Evolutionary conservation across 2,329 filamentous ascomycete species (phyloP), one percentile per base, ranked within the genome.

Genomic region (Ceratocystis harringtonii): DNA sequence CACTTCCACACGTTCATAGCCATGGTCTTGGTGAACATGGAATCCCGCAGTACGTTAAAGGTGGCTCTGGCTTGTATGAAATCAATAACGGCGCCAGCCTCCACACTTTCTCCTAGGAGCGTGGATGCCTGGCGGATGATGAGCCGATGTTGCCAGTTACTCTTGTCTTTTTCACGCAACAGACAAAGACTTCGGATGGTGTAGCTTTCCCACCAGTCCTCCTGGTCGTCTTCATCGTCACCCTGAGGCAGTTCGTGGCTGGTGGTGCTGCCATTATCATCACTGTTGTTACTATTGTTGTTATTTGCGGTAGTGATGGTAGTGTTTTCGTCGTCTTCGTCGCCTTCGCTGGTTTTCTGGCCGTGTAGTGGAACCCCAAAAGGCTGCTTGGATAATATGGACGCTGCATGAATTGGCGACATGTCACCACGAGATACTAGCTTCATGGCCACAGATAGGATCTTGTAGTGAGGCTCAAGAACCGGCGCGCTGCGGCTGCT

Each of bases 1-100:
- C 92, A 94, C 70, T 92, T 92, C 92, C 92, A 96, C 3, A 96
- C 90, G 72, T 95, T 92, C 74, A 96, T 86, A 1, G 89, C 87
- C 87, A 95, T 95, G 0, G 90, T 95, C 76, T 96, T 96, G 48
- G 92, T 95, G 70, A 96, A 92, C 82, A 85, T 85, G 68, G 79
- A 82, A 67, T 85, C 82, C 58, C 81, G 76, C 64, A 96, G 87
- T 52, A 95, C 88, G 64, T 84, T 81, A 62, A 90, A 92, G 15
- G 95, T 83, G 65, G 92, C 89, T 71, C 86, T 83, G 70, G 91
- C 92, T 25, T 88, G 86, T 41, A 81, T 83, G 15, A 80, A 74
- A 4, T 69, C 78, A 48, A 67, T 65, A 12, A 52, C 52, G n/a
- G 52, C 62, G n/a, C 45, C 30, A n/a, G 79, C 74, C 63, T 79